phyloP scores from a whole-genome alignment of 495 filamentous ascomycete species.

The Podospora tetraspora region DNA sequence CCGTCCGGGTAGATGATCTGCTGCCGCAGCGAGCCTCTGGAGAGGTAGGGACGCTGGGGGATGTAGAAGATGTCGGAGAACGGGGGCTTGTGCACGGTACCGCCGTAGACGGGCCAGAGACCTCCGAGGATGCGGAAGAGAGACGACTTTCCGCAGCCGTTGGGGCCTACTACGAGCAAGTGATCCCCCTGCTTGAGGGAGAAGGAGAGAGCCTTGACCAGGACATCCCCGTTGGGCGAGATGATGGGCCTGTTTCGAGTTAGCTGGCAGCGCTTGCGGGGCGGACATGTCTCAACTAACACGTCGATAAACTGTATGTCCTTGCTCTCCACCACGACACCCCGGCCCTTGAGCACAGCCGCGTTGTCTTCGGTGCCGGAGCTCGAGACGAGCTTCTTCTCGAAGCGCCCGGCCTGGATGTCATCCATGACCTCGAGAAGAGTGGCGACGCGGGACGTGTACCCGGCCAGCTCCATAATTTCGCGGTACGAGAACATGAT shows the following conservation, averaged over 20 bases:
- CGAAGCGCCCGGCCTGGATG: conserved; percentile 77
- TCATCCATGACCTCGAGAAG: conserved; percentile 94
- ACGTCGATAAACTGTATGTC: conserved; percentile 86
- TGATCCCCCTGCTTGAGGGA: conserved; percentile 80
- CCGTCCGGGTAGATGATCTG: conserved; percentile 95
- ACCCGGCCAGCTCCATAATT: conserved; percentile 90
- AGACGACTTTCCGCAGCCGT: conserved; percentile 93
- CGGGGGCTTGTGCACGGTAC: conserved; percentile 80
- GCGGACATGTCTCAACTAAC: conserved; percentile 23
- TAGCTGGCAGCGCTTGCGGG: neutral
- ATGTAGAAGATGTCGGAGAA: conserved; percentile 96
- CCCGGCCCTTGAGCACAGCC: conserved; percentile 72
- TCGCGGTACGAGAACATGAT: conserved; percentile 98
- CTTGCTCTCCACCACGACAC: conserved; percentile 66
- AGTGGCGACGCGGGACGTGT: conserved; percentile 85
- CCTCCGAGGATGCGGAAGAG: conserved; percentile 95
- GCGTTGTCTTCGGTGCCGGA: conserved; percentile 71
- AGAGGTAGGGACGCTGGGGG: conserved; percentile 90
- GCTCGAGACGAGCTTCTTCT: conserved; percentile 92
- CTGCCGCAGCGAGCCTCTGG: conserved; percentile 79
- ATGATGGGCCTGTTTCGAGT: conserved; percentile 64
- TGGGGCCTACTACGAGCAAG: conserved; percentile 90
- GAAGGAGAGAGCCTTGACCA: conserved; percentile 80
- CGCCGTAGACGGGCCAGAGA: conserved; percentile 98
- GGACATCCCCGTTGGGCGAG: conserved; percentile 89